These are phyloP conservation scores for Termitomyces sp. DNA, from an alignment of 768 basidiomycete species.

Conservation along the genomic window DNA sequence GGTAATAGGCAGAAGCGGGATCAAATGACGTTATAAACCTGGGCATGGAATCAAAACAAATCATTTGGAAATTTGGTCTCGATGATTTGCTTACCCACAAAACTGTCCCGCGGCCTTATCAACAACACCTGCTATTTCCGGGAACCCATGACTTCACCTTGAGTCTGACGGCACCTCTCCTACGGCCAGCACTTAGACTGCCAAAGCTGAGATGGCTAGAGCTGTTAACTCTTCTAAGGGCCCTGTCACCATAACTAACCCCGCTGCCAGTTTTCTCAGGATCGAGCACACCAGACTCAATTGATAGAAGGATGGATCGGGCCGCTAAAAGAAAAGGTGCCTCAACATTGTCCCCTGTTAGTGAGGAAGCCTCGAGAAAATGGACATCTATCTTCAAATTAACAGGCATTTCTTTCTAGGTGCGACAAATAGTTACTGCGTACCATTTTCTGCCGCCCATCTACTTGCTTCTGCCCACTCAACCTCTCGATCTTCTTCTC, in stretches of 20 bases:
- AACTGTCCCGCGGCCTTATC: conserved; percentile 12
- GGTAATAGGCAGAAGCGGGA: not conserved
- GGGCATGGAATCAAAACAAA: not conserved
- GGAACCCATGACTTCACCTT: conserved; percentile 61
- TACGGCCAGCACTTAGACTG: conserved; percentile 65
- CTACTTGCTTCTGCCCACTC: conserved; percentile 92
- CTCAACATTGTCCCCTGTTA: conserved; percentile 90
- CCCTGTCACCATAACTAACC: conserved; percentile 94
- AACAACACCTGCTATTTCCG: conserved; percentile 59
- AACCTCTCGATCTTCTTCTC: conserved; percentile 92
- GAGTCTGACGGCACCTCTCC: conserved; percentile 54
- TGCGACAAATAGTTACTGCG: conserved; percentile 11
- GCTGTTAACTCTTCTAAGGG: conserved; percentile 84
- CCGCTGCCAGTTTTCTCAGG: conserved; percentile 94
- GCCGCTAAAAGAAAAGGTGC: conserved; percentile 88
- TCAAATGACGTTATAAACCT: not conserved
- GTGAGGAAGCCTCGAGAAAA: conserved; percentile 89
- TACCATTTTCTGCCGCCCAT: conserved; percentile 96
- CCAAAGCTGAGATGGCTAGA: conserved; percentile 87
- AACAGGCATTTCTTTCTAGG: not conserved
- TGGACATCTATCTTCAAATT: conserved; percentile 62
- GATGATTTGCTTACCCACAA: not conserved
- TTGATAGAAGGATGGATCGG: conserved; percentile 81
- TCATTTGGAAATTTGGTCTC: not conserved
- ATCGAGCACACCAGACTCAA: conserved; percentile 86